Conservation (phyloP, 1,284 basidiomycete species). For the Athelia psychrophila region DNA sequence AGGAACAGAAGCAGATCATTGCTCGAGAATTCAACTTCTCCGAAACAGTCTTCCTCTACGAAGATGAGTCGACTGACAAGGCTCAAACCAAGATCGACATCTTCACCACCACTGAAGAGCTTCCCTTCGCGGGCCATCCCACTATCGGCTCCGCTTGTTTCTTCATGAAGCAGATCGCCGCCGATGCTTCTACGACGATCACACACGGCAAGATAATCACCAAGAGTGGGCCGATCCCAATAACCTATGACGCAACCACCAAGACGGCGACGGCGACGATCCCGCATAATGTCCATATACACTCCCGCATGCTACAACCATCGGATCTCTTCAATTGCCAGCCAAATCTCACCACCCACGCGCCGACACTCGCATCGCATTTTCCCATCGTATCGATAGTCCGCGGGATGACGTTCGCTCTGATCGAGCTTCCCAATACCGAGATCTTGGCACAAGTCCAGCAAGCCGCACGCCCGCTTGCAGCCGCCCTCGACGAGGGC, state of each 20-base stretch:
- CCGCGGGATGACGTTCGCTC: constrained; percentile 43
- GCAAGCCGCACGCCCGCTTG: constrained; percentile 16
- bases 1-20: constrained; percentile 36
- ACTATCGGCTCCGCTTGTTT: constrained; percentile 40
- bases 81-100: constrained; percentile 32
- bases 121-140: constrained; percentile 46
- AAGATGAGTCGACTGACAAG: constrained; percentile 12
- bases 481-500: constrained; percentile 17
- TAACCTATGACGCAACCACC: constrained; percentile 16
- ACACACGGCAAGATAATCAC: constrained; percentile 29
- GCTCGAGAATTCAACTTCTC: constrained; percentile 47
- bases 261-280: constrained; percentile 16
- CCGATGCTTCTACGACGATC: constrained; percentile 2
- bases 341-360: constrained; percentile 30
- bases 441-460: constrained; percentile 31
- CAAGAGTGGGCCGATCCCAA: constrained; percentile 39
- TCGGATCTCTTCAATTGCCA: constrained; percentile 26
- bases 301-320: neutral
- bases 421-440: constrained; percentile 34
- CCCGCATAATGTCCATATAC: too few species aligned
- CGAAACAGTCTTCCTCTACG: constrained; percentile 42
- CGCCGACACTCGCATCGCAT: constrained; percentile 26
- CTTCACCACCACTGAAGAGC: constrained; percentile 35
- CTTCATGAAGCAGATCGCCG: constrained; percentile 25
- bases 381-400: constrained; percentile 40